Conservation (phyloP, 1,139 yeast species). For the Hyphopichia fennica region DNA sequence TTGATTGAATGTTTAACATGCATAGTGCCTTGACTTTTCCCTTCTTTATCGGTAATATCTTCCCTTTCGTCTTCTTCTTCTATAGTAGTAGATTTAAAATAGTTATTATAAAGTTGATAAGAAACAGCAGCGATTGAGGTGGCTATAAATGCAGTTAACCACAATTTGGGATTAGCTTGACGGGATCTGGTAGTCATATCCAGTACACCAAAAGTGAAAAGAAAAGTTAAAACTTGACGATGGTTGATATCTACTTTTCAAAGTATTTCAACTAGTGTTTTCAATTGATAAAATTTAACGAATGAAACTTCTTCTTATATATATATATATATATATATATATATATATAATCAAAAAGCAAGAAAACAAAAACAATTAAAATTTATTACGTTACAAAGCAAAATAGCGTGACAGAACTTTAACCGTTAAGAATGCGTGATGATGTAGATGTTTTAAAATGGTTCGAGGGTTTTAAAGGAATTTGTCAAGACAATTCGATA, state of each 20-base stretch:
- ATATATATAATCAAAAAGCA: no score
- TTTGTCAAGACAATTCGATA: not conserved
- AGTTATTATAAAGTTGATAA: conserved; percentile 29
- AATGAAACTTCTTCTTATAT: no score
- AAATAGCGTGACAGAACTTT: not conserved
- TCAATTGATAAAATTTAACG: no score
- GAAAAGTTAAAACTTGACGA: no score
- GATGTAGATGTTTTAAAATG: not conserved
- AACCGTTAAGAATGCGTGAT: not conserved
- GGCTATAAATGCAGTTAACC: conserved; percentile 39
- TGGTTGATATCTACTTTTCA: no score
- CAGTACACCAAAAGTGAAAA: not conserved
- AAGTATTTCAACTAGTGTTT: no score
- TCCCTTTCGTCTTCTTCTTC: not conserved
- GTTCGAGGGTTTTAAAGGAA: no score
- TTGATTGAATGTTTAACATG: not conserved
- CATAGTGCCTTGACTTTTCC: not conserved
- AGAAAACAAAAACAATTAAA: no score
- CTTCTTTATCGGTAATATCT: not conserved
- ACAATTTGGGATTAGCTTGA: conserved; percentile 29
- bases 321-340: no score
- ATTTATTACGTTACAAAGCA: no score
- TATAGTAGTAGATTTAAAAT: not conserved
- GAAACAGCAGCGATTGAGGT: conserved; percentile 37
- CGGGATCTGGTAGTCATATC: conserved; percentile 8